Conservation (phyloP, 2,329 filamentous ascomycete genomes). For the Botryotinia convoluta region DNA sequence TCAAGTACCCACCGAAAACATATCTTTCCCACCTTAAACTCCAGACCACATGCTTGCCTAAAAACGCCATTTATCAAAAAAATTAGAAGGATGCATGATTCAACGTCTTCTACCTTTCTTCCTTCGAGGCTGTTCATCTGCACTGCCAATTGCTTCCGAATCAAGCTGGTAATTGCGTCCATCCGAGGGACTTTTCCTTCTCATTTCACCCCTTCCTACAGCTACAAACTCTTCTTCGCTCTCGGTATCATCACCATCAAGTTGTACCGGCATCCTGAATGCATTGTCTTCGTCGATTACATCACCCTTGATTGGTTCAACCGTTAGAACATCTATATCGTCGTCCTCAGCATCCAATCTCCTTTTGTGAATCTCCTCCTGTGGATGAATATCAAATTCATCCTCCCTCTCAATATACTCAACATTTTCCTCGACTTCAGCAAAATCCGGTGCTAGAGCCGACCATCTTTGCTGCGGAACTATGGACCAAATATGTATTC, state of each 20-base stretch:
- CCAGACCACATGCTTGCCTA: slow-evolving; percentile 6
- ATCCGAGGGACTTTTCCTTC: slow-evolving; percentile 77
- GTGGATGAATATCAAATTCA: slow-evolving; percentile 95
- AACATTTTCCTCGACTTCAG: slow-evolving; percentile 96
- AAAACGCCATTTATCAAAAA: neutral
- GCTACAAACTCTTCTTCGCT: slow-evolving; percentile 84
- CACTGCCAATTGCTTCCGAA: slow-evolving; percentile 43
- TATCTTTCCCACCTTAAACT: slow-evolving; percentile 5
- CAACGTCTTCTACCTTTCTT: slow-evolving; percentile 30
- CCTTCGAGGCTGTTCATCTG: slow-evolving; percentile 40
- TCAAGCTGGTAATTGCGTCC: slow-evolving; percentile 65
- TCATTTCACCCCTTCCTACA: slow-evolving; percentile 75
- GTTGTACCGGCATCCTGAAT: slow-evolving; percentile 92
- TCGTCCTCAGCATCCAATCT: slow-evolving; percentile 91
- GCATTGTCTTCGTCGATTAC: slow-evolving; percentile 53
- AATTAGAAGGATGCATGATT: neutral
- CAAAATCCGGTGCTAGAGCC: slow-evolving; percentile 92
- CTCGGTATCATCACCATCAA: slow-evolving; percentile 89
- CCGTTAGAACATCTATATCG: slow-evolving; percentile 82
- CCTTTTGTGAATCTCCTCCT: slow-evolving; percentile 90
- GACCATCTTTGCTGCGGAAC: slow-evolving; percentile 96
- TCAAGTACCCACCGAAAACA: slow-evolving; percentile 9
- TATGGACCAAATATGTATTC: slow-evolving; percentile 95
- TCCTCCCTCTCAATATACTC: slow-evolving; percentile 95
- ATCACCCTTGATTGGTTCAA: slow-evolving; percentile 64